Base-by-base conservation (phyloP, 1,284 basidiomycete species). In the Rhizopogon hawkerae region DNA sequence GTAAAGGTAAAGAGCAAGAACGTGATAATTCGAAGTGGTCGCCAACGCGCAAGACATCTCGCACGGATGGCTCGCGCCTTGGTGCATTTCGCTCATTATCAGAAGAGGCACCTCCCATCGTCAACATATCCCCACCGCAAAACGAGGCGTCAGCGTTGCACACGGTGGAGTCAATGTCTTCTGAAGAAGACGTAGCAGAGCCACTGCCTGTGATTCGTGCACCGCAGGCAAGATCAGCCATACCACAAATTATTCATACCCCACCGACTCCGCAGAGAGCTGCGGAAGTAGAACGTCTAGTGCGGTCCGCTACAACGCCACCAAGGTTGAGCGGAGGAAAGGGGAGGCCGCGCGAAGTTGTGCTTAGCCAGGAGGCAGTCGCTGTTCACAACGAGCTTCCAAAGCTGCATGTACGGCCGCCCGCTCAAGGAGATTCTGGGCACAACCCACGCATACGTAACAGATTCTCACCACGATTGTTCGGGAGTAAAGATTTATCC, bases 191-290 rank as follows among this genome's bases (percentile, higher is more conserved):
- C 13, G 8, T 29, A 5, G 39, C 51, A 37, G 58, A 56, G 3
- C 51, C 21, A 1, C 16, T 49, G 3, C 49, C 57, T 26, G 26
- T 51, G 33, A 33, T 33, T 33, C 44, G 46, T 37, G 43, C 48
- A 38, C 55, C 58, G 26, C 52, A 52, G 36, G 52, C 47, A 18
- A 56, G 58, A 35, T 55, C 56, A 31, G 46, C 37, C 29, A 57
- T 64, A 51, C 66, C 66, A 29, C 59, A 58, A 16, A 72, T 74
- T 46, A 64, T 63, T n/a, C 71, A 73, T 50, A 73, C 73, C 36
- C 69, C 74, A 2, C 64, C 71, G 21, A 73, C 73, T 4, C 71
- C 75, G 35, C 59, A 69, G 34, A 61, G 67, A 5, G 60, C 59
- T 3, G 60, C 51, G 13, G 56, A 53, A 3, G 9, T 54, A 13